These are phyloP conservation scores for Saccharomycopsis sp. DNA, from an alignment of 805 yeast genomes.

Conservation along the genomic window DNA sequence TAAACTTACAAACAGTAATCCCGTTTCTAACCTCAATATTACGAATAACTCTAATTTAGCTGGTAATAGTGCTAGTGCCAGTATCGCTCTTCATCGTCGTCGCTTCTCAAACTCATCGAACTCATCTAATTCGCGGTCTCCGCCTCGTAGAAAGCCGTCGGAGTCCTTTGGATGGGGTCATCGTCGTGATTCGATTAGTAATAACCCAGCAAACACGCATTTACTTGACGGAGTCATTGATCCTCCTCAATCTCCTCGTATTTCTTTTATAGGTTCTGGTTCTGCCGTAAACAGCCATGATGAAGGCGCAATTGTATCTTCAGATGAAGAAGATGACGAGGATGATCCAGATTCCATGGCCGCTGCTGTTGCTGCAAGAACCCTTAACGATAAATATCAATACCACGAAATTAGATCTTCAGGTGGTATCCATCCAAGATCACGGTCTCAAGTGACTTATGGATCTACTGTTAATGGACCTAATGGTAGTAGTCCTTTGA, in stretches of 20 bases:
- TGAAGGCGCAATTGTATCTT: slow-evolving; percentile 33
- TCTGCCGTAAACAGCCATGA: slow-evolving; percentile 29
- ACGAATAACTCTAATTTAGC: slow-evolving; percentile 2
- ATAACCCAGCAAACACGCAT: slow-evolving; percentile 4
- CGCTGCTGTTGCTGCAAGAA: slow-evolving; percentile 29
- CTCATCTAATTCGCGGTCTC: slow-evolving; percentile 5
- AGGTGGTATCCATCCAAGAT: slow-evolving; percentile 8
- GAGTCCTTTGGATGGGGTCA: slow-evolving; percentile 20
- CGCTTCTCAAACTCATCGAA: neutral
- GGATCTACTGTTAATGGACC: neutral
- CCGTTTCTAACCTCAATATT: slow-evolving; percentile 14
- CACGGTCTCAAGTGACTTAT: slow-evolving; percentile 15
- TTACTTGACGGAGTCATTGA: neutral
- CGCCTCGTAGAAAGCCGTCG: slow-evolving; percentile 14
- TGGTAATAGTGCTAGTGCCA: slow-evolving; percentile 32
- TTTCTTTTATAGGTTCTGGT: slow-evolving; percentile 5
- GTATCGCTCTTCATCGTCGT: slow-evolving; percentile 11
- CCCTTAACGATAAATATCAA: slow-evolving; percentile 16
- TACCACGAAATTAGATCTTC: slow-evolving; percentile 17
- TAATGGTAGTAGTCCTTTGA: neutral
- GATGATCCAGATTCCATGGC: slow-evolving; percentile 30
- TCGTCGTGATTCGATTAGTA: slow-evolving; percentile 18
- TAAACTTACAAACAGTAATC: no score
- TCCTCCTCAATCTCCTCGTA: slow-evolving; percentile 11
- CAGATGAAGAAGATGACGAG: slow-evolving; percentile 29